Conservation (phyloP, 768 basidiomycete genomes). For the Mycena capillaripes region DNA sequence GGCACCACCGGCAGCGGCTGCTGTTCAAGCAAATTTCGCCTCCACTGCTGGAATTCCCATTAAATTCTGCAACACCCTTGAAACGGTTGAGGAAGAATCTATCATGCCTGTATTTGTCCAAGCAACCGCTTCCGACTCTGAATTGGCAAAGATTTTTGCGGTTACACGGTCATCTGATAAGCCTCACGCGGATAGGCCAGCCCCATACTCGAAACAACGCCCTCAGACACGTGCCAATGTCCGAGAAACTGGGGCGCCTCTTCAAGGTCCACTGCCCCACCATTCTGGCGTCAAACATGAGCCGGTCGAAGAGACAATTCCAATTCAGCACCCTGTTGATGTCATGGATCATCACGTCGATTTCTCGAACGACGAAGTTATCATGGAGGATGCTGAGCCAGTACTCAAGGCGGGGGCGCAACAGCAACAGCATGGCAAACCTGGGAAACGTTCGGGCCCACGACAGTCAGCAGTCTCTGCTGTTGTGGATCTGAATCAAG, state of each 20-base stretch:
- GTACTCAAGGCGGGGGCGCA: not conserved
- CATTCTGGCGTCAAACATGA: not conserved
- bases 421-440: not conserved
- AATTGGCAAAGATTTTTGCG: slow-evolving; percentile 1
- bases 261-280: not conserved
- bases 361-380: not conserved
- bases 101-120: slow-evolving; percentile 15
- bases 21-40: not conserved
- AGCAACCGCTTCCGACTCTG: not conserved
- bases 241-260: not conserved
- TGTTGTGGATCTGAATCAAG: not conserved
- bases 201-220: not conserved
- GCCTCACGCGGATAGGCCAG: not conserved
- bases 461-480: not conserved
- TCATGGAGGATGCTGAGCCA: slow-evolving; percentile 5
- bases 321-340: not conserved
- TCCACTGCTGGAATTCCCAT: not conserved
- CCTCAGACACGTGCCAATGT: not conserved
- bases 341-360: not conserved
- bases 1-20: not conserved
- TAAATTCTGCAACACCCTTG: not conserved
- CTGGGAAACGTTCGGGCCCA: not conserved
- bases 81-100: not conserved
- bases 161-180: slow-evolving; percentile 2
- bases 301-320: not conserved